Conservation (phyloP, 2,329 filamentous ascomycete species). For the Chrysoporthe austroafricana region DNA sequence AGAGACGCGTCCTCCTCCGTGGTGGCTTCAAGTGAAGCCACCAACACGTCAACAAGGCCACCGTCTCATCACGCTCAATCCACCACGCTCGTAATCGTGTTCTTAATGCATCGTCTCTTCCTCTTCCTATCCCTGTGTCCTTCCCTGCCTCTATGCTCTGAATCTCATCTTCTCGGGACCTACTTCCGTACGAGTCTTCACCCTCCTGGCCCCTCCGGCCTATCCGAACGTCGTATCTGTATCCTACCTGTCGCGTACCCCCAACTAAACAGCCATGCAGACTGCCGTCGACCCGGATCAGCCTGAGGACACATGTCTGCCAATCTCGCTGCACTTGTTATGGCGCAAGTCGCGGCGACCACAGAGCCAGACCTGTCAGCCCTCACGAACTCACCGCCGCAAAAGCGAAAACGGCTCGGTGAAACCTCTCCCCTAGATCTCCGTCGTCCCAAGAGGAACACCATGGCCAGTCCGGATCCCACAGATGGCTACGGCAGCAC, state of each 20-base stretch:
- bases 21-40: background rate
- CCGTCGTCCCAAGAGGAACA: slow-evolving; percentile 25
- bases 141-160: background rate
- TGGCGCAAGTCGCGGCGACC: slow-evolving; percentile 27
- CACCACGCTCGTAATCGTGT: too few relatives aligned
- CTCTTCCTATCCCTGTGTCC: background rate
- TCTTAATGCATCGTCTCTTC: background rate
- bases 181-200: background rate
- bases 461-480: slow-evolving; percentile 27
- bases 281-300: slow-evolving; percentile 35
- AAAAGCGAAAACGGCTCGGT: slow-evolving; percentile 27
- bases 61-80: background rate
- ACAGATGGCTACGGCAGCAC: slow-evolving; percentile 21
- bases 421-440: slow-evolving; percentile 27
- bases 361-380: slow-evolving; percentile 26
- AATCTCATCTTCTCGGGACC: background rate
- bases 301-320: slow-evolving; percentile 47
- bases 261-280: slow-evolving; percentile 34
- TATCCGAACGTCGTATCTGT: background rate
- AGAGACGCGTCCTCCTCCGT: background rate
- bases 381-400: slow-evolving; percentile 27
- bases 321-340: slow-evolving; percentile 28
- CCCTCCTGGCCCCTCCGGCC: background rate
- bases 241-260: background rate
- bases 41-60: background rate